Conservation (phyloP, 2,329 filamentous ascomycete species). For the Trichoderma citrinoviride region DNA sequence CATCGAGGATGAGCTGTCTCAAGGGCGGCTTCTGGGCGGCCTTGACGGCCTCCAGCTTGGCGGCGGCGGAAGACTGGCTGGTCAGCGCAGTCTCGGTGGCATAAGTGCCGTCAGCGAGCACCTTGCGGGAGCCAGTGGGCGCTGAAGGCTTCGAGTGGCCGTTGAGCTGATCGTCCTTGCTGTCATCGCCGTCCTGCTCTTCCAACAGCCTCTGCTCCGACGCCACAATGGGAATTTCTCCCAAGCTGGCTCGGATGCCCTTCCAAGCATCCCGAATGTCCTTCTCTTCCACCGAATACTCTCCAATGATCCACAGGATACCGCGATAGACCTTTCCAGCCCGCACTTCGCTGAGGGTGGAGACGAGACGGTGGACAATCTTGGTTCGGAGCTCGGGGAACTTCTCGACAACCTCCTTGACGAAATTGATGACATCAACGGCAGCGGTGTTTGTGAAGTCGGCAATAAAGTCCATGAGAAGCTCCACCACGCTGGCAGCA, state of each 20-base stretch:
- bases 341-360: conserved; percentile 87
- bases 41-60: conserved; percentile 93
- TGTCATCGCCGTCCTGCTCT: conserved; percentile 70
- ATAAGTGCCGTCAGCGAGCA: conserved; percentile 94
- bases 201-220: conserved; percentile 92
- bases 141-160: conserved; percentile 73
- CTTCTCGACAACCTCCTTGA: conserved; percentile 98
- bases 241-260: conserved; percentile 85
- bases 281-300: conserved; percentile 90
- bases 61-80: conserved; percentile 83
- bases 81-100: conserved; percentile 95
- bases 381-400: conserved; percentile 86
- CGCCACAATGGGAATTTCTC: conserved; percentile 93
- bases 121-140: conserved; percentile 82
- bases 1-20: conserved; percentile 90
- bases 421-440: conserved; percentile 96
- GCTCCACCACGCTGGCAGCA: conserved; percentile 90
- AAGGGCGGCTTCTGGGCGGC: conserved; percentile 94
- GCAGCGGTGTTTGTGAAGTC: conserved; percentile 97
- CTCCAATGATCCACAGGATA: conserved; percentile 95
- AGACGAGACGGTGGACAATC: conserved; percentile 84
- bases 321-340: conserved; percentile 97
- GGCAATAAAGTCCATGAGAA: conserved; percentile 98
- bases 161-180: conserved; percentile 67
- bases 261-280: conserved; percentile 98